Base-by-base conservation (phyloP, 306 rosid species). In the Oxytropis ochrocephala region DNA sequence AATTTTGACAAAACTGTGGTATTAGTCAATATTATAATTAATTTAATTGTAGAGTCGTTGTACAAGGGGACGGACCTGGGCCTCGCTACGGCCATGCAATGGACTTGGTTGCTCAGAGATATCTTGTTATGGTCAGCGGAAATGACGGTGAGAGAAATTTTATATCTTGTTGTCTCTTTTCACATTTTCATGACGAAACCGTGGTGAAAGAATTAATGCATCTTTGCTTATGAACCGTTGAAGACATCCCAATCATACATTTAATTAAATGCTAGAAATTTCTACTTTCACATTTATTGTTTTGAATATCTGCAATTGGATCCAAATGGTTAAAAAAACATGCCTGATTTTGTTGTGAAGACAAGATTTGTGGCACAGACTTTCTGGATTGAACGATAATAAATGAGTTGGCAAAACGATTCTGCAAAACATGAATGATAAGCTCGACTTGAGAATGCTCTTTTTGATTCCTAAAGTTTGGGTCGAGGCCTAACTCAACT, bases 91-190 rank as follows among this genome's bases (percentile, higher is more conserved):
- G 99, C 53, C 99, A 95, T 82, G 99, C 76, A 51, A 95, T 95
- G 96, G 99, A 95, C 81, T 87, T 95, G 88, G 97, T 95, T 84
- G 96, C 93, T 87, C 99, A 95, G 82, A 89, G 97, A 81, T 95
- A 91, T 80, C 93, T 95, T 67, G 99, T 95, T 59, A 84, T 90
- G 33, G 97, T 89, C 73, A 89, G 96, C 38, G 99, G 99, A 67
- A 91, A 91, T 72, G 99, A 95, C 3, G 99, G 99, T 95, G 83
- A 78, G 97, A 24, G 66, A 73, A 46, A 76, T 67, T 80, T 9
- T 32, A 35, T 29, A 63, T 44, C 67, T 18, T 5, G 6, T 47
- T 62, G 41, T 43, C 6, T 11, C 3, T 57, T 48, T 64, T n/a
- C 24, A 1, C 29, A 8, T 32, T 39, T 75, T 63, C 27, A 29